Percentiles rank a stretch among this genome's conserved stretches.
phyloP scores from a whole-genome alignment of 2,329 filamentous ascomycete species.

The Westerdykella sp. region DNA sequence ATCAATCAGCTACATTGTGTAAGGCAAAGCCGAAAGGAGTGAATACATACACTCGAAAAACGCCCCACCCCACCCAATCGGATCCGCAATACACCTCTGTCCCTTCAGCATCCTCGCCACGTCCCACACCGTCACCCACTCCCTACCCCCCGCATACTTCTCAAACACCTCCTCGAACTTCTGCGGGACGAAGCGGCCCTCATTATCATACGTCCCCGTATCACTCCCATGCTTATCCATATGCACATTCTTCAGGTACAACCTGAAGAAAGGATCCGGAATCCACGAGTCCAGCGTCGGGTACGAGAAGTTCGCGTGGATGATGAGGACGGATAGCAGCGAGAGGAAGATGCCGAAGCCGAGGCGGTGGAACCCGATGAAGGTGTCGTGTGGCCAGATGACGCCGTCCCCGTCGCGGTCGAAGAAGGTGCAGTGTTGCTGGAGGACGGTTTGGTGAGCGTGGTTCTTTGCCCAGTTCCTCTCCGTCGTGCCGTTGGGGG shows the following conservation, averaged over 20 bases:
- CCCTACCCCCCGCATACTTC: conserved; percentile 40
- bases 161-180: conserved; percentile 45
- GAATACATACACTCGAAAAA: conserved; percentile 47
- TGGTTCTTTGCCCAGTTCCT: conserved; percentile 36
- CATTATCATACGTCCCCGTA: conserved; percentile 40
- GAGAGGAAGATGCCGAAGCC: conserved; percentile 44
- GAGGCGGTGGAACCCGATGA: conserved; percentile 41
- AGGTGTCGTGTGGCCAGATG: conserved; percentile 51
- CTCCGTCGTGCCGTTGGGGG: conserved; percentile 40
- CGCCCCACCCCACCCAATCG: conserved; percentile 42
- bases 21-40: too few species aligned
- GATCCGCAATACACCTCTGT: conserved; percentile 38
- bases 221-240: conserved; percentile 42
- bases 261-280: conserved; percentile 42
- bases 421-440: conserved; percentile 51
- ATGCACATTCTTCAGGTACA: conserved; percentile 39
- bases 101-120: conserved; percentile 36
- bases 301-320: conserved; percentile 48
- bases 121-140: conserved; percentile 37
- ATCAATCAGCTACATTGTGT: too few species aligned
- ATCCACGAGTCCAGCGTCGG: conserved; percentile 40
- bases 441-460: conserved; percentile 42
- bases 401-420: conserved; percentile 48
- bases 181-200: conserved; percentile 43
- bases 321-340: conserved; percentile 42